Base-by-base conservation (phyloP, 805 yeast species). In the Teunomyces cretensis region DNA sequence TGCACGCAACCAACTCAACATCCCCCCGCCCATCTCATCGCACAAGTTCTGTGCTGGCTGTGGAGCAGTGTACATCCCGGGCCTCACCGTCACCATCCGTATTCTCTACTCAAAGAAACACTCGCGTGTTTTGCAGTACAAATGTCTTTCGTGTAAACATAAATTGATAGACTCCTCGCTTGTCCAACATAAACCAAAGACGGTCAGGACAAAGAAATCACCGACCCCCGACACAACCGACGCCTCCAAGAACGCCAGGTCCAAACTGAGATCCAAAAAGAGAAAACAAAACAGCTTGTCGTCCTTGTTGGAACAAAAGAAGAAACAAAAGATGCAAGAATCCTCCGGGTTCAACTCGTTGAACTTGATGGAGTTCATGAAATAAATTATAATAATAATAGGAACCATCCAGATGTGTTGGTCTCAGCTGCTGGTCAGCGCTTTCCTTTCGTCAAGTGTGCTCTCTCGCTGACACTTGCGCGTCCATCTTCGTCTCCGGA, bases 401-500 rank as follows among this genome's bases (percentile, higher is more conserved):
- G n/a, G n/a, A n/a, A n/a, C n/a, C n/a, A n/a, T n/a, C n/a, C n/a
- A n/a, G n/a, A n/a, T n/a, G n/a, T n/a, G n/a, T n/a, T n/a, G n/a
- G n/a, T 7, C 28, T 26, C 22, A 26, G 28, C 28, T 26, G 28
- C 28, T 26, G 28, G 28, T 26, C 28, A 26, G 28, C 12, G 28
- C 28, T 11, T 26, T 26, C 33, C 16, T 30, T 22, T 33, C 33
- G 12, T 19, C 28, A 22, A 42, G 28, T 4, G 31, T 22, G n/a
- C 27, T 30, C 33, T 30, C 28, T 14, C 61, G 48, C 5, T 43
- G 57, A 48, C 76, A 74, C 43, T 56, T 59, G 43, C 88, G 64
- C 2, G 78, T 65, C 91, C 91, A 85, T 60, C 89, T 72, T 56
- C 92, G 71, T 57, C 92, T 71, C 52, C 91, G 70, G 56, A 60